Evolutionary conservation across 2,329 filamentous ascomycete species (phyloP).

Genomic region (Colletotrichum gigasporum): DNA sequence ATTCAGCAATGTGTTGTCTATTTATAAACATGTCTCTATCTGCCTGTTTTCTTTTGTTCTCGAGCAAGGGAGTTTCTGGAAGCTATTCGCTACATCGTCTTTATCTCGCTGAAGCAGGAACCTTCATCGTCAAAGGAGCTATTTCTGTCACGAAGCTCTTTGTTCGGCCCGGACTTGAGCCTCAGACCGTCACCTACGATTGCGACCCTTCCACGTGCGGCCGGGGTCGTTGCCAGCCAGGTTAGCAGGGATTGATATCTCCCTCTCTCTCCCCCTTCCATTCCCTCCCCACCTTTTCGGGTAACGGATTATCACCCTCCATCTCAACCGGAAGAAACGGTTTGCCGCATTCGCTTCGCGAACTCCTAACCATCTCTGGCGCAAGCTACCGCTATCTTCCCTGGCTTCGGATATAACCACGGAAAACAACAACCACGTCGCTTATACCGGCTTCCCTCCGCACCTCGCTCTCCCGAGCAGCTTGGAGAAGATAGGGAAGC

Average conservation of each 20-base stretch:
- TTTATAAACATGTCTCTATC: background rate
- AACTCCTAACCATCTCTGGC: background rate
- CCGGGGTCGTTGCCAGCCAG: background rate
- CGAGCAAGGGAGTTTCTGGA: background rate
- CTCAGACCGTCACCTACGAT: background rate
- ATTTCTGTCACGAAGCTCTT: background rate
- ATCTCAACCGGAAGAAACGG: background rate
- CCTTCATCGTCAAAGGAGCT: background rate
- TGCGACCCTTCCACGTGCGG: background rate
- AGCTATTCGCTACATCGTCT: background rate
- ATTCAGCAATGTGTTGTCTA: constrained; percentile 30
- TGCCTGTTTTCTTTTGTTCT: background rate
- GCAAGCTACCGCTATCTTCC: background rate
- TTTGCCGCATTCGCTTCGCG: background rate
- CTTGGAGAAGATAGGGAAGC: background rate
- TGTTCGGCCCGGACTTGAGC: background rate
- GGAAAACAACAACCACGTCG: background rate
- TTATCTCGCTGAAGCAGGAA: background rate
- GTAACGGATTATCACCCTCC: background rate
- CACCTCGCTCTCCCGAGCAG: background rate
- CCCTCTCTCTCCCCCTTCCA: too few species aligned
- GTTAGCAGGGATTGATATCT: background rate
- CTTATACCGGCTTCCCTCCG: background rate
- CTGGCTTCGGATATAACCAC: background rate
- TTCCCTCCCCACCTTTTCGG: background rate